Evolutionary conservation across 73 alveolate species (phyloP).

Genomic region (Paramecium octaurelia): DNA sequence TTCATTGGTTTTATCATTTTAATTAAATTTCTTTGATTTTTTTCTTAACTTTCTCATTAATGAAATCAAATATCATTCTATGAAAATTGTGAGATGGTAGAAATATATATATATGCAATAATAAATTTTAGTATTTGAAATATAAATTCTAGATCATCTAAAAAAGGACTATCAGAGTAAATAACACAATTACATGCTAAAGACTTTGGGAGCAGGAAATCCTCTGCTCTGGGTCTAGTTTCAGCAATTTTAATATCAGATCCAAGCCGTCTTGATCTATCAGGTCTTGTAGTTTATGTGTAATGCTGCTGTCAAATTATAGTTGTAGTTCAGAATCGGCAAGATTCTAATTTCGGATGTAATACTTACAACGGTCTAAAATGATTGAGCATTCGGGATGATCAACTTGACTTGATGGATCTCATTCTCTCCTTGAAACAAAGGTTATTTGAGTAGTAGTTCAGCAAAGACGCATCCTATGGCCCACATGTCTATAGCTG

Average conservation of each 20-base stretch:
- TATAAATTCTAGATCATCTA: neutral
- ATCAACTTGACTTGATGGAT: conserved; percentile 16
- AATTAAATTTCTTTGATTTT: neutral
- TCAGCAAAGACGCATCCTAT: conserved; percentile 96
- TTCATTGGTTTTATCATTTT: neutral
- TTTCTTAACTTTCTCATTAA: neutral
- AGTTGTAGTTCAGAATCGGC: neutral
- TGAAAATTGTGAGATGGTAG: neutral
- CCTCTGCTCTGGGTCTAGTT: neutral
- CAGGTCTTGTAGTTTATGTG: neutral
- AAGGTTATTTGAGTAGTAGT: conserved; percentile 68
- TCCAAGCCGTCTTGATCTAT: neutral
- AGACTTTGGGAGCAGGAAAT: neutral
- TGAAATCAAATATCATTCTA: neutral
- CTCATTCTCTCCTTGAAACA: conserved; percentile 84
- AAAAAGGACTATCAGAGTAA: neutral
- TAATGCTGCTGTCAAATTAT: neutral
- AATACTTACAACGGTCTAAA: neutral
- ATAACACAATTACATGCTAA: neutral
- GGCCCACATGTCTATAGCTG: conserved; percentile 86
- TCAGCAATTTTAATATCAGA: neutral
- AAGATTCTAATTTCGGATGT: neutral
- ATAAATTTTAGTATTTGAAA: neutral
- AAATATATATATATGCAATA: neutral
- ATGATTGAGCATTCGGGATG: neutral